Evolutionary conservation across 1,284 basidiomycete genomes (phyloP).

Genomic region (Apiotrichum sp.): DNA sequence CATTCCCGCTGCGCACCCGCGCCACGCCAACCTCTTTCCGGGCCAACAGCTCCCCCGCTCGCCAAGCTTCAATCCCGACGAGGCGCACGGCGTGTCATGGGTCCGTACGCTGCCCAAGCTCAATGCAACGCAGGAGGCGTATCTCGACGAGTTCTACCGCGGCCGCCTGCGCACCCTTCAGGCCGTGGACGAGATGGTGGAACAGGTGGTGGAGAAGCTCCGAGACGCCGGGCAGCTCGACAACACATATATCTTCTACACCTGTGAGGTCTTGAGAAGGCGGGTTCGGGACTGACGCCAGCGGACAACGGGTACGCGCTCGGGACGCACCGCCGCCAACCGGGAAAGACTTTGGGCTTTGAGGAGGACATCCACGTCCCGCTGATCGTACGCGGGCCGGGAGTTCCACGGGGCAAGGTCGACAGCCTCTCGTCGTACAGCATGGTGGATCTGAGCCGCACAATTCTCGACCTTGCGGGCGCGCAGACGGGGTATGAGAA

Average conservation of each 20-base stretch:
- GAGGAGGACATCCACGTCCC: conserved; percentile 40
- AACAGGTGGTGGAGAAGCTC: conserved; percentile 27
- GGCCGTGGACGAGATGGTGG: conserved; percentile 39
- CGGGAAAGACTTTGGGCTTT: conserved; percentile 37
- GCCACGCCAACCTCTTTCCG: conserved; percentile 28
- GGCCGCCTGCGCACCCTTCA: conserved; percentile 28
- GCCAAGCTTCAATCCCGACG: conserved; percentile 28
- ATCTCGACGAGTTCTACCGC: conserved; percentile 41
- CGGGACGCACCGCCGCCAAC: conserved; percentile 34
- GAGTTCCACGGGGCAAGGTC: conserved; percentile 16
- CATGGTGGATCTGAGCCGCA: conserved; percentile 34
- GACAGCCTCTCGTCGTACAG: conserved; percentile 24
- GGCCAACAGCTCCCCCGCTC: conserved; percentile 17
- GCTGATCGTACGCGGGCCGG: conserved; percentile 32
- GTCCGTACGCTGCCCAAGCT: conserved; percentile 28
- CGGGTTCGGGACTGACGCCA: conserved; percentile 4
- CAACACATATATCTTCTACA: conserved; percentile 39
- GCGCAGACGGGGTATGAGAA: conserved; percentile 29
- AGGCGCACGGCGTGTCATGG: conserved; percentile 32
- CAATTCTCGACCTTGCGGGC: conserved; percentile 36
- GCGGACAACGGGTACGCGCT: conserved; percentile 40
- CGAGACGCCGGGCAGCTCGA: conserved; percentile 28
- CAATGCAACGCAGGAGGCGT: conserved; percentile 32
- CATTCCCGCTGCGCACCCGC: conserved; percentile 18
- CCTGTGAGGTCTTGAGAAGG: conserved; percentile 8